Base-by-base conservation (phyloP, 2,329 filamentous ascomycete genomes). In the Didymella lethalis region DNA sequence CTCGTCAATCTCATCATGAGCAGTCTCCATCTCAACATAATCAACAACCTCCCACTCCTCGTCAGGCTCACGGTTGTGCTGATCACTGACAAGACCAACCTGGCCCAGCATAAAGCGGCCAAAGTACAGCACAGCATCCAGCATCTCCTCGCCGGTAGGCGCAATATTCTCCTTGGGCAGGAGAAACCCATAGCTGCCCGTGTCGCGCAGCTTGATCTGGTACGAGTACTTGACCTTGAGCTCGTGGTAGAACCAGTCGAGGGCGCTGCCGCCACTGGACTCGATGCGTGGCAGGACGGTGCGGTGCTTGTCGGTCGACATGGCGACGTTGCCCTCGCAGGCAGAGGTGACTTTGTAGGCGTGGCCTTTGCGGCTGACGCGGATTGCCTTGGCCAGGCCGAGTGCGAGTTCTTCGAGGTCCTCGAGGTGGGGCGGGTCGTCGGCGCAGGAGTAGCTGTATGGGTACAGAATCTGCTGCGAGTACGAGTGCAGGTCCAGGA, bases 191-290 rank as follows among this genome's bases (percentile, higher is more conserved):
- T 98, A 98, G 74, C 88, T 95, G 10, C 95, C 95, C 0, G 91
- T 95, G 75, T 99, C 95, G 48, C 95, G 85, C 28, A 99, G 82
- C 80, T 98, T 98, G 78, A 95, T 90, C 81, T 98, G 95, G 75
- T 96, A 98, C 58, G 92, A 91, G 75, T 92, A 96, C 63, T 87
- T 88, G 18, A 94, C 91, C 46, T 84, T 82, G 61, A 98, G 79
- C 69, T 96, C 90, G 68, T 96, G 91, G 75, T 96, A 97, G 78
- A 99, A 97, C 88, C 91, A 98, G 77, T 98, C 95, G 41, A 98
- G 87, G 1, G 91, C 92, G 48, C 91, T 93, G 2, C 94, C 94
- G 38, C 94, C 93, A 3, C 89, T 87, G 0, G 85, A 85, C 73
- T 95, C 91, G 62, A 93, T 86, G 38, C 87, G 82, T 3, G 82